phyloP scores from a whole-genome alignment of 2,329 filamentous ascomycete species.

The Diplodia intermedia region DNA sequence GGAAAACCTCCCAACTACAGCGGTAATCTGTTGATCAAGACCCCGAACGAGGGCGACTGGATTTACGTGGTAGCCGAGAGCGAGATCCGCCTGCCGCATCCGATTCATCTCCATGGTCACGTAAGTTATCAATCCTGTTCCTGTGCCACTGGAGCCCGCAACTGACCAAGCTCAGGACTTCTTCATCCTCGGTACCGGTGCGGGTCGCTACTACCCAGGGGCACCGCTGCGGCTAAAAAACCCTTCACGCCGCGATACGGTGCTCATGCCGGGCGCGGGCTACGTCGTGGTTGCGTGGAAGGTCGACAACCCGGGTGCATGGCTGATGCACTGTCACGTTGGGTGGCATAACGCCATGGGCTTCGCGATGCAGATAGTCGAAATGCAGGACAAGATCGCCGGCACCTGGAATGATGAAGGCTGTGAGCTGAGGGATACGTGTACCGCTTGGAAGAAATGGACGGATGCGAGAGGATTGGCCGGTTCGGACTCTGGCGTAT shows the following conservation, averaged over 20 bases:
- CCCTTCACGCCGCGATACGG: constrained; percentile 48
- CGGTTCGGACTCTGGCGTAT: constrained; percentile 9
- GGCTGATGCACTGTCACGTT: constrained; percentile 37
- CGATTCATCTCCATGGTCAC: constrained; percentile 51
- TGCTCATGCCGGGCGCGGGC: constrained; percentile 65
- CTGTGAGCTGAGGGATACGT: constrained; percentile 7
- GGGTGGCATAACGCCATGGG: constrained; percentile 57
- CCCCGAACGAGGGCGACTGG: constrained; percentile 23
- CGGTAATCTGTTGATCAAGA: constrained; percentile 37
- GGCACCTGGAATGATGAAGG: constrained; percentile 14
- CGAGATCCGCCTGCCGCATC: constrained; percentile 48
- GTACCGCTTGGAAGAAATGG: constrained; percentile 15
- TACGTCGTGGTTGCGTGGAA: constrained; percentile 61
- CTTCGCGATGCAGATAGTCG: constrained; percentile 58
- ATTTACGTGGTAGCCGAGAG: constrained; percentile 37
- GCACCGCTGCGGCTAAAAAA: constrained; percentile 48
- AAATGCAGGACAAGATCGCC: constrained; percentile 22
- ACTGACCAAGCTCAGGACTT: constrained; percentile 44
- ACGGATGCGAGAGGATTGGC: not conserved
- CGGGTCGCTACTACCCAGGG: constrained; percentile 43
- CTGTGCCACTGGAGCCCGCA: not conserved
- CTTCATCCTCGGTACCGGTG: constrained; percentile 50
- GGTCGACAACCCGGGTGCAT: constrained; percentile 59
- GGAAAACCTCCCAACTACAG: constrained; percentile 43
- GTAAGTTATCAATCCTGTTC: not conserved